phyloP scores from a whole-genome alignment of 495 filamentous ascomycete species.

The Neurospora sp. region DNA sequence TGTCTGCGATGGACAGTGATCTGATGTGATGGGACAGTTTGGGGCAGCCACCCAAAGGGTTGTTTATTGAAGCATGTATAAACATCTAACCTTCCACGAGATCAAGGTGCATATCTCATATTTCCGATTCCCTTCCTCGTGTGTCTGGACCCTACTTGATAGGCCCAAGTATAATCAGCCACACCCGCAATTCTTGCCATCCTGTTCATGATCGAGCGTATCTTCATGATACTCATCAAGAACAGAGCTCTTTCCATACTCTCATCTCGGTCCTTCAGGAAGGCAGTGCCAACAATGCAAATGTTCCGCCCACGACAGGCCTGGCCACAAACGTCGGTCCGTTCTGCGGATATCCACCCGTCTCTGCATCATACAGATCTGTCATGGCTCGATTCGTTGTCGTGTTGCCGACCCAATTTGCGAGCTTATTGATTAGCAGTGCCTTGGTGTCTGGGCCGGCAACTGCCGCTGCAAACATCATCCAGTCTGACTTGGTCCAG shows the following conservation, averaged over 20 bases:
- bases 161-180: not conserved
- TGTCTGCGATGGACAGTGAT: not conserved
- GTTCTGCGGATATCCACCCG: conserved; percentile 43
- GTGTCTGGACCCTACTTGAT: not conserved
- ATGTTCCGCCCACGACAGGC: conserved; percentile 75
- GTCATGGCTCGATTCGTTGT: conserved; percentile 60
- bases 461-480: conserved; percentile 74
- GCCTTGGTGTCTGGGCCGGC: conserved; percentile 46
- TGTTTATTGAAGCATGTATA: not conserved
- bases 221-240: not conserved
- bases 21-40: not conserved
- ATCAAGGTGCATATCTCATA: not conserved
- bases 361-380: conserved; percentile 66
- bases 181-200: not conserved
- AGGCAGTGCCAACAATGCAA: conserved; percentile 62
- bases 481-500: conserved; percentile 85
- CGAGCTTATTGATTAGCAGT: conserved; percentile 60
- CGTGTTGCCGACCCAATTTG: conserved; percentile 69
- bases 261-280: not conserved
- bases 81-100: not conserved
- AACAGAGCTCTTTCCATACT: not conserved
- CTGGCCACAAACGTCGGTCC: conserved; percentile 63
- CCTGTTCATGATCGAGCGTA: not conserved
- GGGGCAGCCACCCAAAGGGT: not conserved
- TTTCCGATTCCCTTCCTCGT: not conserved